Evolutionary conservation across 2,329 filamentous ascomycete genomes (phyloP), one percentile per base, ranked within the genome.

Genomic region (Cordyceps cicadae): DNA sequence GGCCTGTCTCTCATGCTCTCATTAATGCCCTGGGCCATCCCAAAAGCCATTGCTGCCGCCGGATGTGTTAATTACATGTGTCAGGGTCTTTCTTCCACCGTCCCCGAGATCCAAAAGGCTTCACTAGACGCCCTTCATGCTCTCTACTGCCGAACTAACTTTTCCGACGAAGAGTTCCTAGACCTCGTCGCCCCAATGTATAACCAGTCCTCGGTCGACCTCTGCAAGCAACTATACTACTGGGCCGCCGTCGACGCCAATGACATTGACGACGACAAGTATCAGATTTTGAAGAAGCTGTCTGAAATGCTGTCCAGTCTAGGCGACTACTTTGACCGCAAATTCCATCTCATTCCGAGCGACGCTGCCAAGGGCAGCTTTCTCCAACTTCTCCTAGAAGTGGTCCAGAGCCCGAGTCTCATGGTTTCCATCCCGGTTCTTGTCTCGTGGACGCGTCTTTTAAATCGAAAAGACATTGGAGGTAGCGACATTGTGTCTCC

Each of bases 351-450:
- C 50, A 78, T 93, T 41, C 86, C 88, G 1, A 62, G 80, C 74
- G 70, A 86, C 59, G 73, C 78, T 32, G 87, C 94, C 69, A 79
- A 93, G 14, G 80, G 86, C 39, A 86, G 85, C 5, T 90, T 97
- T 66, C 81, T 97, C 62, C 84, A 88, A 54, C 84, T 99, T 60
- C 81, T 97, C 51, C 83, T 93, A 63, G 79, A 84, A 60, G 87
- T 97, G 58, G 84, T 92, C 60, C 89, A 89, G 66, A 91, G 90
- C 72, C 87, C 89, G 67, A 97, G 94, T 71, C 81, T 99, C 60
- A 87, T 94, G 50, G 87, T 99, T 19, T 97, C 94, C 2, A 97
- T 97, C 67, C 93, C 94, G 2, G 86, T 95, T 11, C 80, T 99
- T 50, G 89, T 96, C 67, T 88, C 89, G 24, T 97, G 92, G 92